Conservation (phyloP, 192 early-diverging fungal genomes). For the Podila verticillata region DNA sequence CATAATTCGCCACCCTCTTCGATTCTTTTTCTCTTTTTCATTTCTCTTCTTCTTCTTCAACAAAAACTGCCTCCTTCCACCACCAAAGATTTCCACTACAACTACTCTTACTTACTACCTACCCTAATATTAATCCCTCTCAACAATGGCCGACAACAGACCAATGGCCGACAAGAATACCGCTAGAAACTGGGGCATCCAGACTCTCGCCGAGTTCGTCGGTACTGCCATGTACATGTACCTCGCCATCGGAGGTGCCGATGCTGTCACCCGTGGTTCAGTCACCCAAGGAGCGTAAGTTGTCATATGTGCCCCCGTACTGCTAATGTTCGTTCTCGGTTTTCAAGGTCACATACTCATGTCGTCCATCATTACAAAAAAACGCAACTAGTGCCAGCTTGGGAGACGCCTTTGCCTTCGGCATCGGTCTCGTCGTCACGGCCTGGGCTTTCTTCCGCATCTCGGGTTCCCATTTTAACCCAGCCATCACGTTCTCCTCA, state of each 20-base stretch:
- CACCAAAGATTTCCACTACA: background rate
- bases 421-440: slow-evolving; percentile 53
- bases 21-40: background rate
- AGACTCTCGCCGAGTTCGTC: slow-evolving; percentile 48
- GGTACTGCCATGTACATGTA: slow-evolving; percentile 57
- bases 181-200: slow-evolving; percentile 17
- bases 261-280: slow-evolving; percentile 19
- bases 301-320: no score
- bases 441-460: slow-evolving; percentile 62
- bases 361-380: background rate
- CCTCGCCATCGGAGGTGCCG: slow-evolving; percentile 51
- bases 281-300: slow-evolving; percentile 28
- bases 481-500: slow-evolving; percentile 69
- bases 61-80: background rate
- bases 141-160: background rate
- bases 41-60: background rate
- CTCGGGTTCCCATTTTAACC: slow-evolving; percentile 71
- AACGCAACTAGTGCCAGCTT: background rate
- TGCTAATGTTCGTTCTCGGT: no score
- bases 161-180: background rate
- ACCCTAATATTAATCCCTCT: background rate
- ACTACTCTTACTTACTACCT: background rate
- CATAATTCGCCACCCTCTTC: background rate
- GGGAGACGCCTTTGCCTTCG: slow-evolving; percentile 56
- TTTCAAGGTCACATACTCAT: background rate